Evolutionary conservation across 331 rosid genomes (phyloP).

Genomic region (Pyrus hybrid): DNA sequence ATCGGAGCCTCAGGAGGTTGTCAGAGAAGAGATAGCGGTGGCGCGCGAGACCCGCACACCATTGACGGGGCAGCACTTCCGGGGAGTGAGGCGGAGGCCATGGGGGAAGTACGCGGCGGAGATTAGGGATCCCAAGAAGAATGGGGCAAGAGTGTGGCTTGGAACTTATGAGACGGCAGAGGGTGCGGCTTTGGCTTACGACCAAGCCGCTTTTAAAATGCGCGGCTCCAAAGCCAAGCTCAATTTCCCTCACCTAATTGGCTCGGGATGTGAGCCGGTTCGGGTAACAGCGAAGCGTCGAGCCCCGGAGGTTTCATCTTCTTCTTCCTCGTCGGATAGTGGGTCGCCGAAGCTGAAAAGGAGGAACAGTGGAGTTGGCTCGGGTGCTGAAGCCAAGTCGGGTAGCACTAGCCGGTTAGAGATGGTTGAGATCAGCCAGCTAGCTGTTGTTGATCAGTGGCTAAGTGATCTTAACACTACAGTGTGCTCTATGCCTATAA

Average conservation of each 20-base stretch:
- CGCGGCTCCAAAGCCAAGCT: constrained; percentile 58
- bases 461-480: not conserved
- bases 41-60: not conserved
- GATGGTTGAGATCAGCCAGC: not conserved
- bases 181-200: constrained; percentile 49
- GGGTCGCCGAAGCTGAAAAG: not conserved
- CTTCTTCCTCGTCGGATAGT: not conserved
- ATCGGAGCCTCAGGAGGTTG: not conserved
- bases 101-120: constrained; percentile 63
- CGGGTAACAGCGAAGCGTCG: constrained; percentile 3
- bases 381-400: not conserved
- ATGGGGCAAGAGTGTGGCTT: constrained; percentile 39
- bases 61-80: not conserved
- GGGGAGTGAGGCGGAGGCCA: constrained; percentile 54
- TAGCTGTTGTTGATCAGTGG: not conserved
- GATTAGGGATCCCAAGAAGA: constrained; percentile 38
- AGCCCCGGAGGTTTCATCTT: not conserved
- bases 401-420: not conserved
- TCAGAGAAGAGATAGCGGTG: not conserved
- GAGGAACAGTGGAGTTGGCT: not conserved
- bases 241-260: constrained; percentile 41
- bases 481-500: not conserved
- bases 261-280: constrained; percentile 2
- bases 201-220: constrained; percentile 41
- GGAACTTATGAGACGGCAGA: constrained; percentile 45